Evolutionary conservation across 768 basidiomycete species (phyloP).

Genomic region (Epithele typhae): DNA sequence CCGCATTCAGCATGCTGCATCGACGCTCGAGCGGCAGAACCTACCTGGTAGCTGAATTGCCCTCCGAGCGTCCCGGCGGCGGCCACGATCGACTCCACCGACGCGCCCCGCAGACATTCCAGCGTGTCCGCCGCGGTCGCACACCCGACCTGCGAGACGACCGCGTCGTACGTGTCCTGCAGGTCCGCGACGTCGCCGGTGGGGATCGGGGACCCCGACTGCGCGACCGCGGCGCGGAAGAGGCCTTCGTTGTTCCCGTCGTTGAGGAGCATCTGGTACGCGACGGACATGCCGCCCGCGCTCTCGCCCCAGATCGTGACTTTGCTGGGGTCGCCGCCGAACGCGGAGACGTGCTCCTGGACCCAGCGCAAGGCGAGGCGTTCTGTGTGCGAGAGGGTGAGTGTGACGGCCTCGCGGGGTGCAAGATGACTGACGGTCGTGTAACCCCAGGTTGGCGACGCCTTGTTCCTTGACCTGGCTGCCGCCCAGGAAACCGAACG

Average conservation of each 20-base stretch:
- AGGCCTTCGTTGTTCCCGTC: constrained; percentile 16
- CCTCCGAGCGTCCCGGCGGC: constrained; percentile 31
- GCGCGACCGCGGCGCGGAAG: constrained; percentile 19
- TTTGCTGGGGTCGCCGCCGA: constrained; percentile 37
- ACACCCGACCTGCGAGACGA: constrained; percentile 12
- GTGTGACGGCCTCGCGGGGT: not conserved
- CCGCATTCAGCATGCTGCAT: too few species aligned
- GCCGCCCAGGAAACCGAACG: constrained; percentile 21
- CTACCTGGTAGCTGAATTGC: constrained; percentile 28
- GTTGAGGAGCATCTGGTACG: constrained; percentile 18
- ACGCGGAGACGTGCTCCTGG: constrained; percentile 11
- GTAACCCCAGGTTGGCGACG: constrained; percentile 32
- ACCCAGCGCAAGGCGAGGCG: constrained; percentile 37
- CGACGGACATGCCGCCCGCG: constrained; percentile 18
- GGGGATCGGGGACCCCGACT: constrained; percentile 9
- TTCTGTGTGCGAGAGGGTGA: constrained; percentile 17
- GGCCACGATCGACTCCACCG: constrained; percentile 25
- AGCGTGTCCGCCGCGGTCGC: constrained; percentile 7
- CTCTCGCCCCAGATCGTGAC: constrained; percentile 32
- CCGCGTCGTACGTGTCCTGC: constrained; percentile 6
- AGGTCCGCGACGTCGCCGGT: constrained; percentile 1
- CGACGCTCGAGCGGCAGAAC: too few species aligned
- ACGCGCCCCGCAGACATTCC: constrained; percentile 22
- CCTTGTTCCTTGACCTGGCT: constrained; percentile 18
- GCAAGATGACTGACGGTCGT: constrained; percentile 24